A percentile compares a stretch with the other conserved stretches of the same genome.
Evolutionary conservation across 495 filamentous ascomycete genomes (phyloP).

Genomic region (Tuber brumale): DNA sequence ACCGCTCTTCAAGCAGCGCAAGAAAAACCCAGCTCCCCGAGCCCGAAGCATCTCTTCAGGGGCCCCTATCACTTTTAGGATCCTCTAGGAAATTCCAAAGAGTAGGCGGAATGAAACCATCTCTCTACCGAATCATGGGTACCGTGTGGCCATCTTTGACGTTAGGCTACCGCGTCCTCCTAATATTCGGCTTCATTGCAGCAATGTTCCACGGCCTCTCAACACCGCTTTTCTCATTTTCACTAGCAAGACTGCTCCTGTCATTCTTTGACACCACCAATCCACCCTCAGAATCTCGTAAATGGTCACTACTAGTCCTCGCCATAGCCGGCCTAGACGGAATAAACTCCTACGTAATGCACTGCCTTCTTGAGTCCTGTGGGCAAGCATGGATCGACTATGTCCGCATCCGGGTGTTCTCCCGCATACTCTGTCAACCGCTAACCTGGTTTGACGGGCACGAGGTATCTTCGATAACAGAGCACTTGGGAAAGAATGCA

Average conservation of each 20-base stretch:
- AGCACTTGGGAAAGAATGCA: constrained; percentile 71
- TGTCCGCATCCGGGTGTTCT: constrained; percentile 62
- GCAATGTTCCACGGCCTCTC: constrained; percentile 60
- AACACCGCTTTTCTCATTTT: constrained; percentile 70
- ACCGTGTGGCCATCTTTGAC: constrained; percentile 67
- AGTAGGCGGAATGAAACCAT: constrained; percentile 22
- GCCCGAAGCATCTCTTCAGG: background rate
- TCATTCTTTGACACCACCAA: constrained; percentile 55
- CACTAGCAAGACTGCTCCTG: constrained; percentile 66
- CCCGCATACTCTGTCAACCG: constrained; percentile 69
- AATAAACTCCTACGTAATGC: constrained; percentile 56
- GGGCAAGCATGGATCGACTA: constrained; percentile 74
- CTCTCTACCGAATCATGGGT: constrained; percentile 57
- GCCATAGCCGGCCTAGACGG: constrained; percentile 62
- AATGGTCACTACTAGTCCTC: constrained; percentile 66
- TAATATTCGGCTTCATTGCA: constrained; percentile 56
- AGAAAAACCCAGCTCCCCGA: constrained; percentile 18
- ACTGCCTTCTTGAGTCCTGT: constrained; percentile 62
- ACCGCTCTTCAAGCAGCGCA: background rate
- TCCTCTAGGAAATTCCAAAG: background rate
- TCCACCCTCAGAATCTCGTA: constrained; percentile 48
- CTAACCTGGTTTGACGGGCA: constrained; percentile 80
- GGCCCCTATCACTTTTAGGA: background rate
- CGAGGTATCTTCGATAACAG: constrained; percentile 54
- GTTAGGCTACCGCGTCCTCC: constrained; percentile 47